phyloP scores from a whole-genome alignment of 2,329 filamentous ascomycete species.

The Aspergillus latus region DNA sequence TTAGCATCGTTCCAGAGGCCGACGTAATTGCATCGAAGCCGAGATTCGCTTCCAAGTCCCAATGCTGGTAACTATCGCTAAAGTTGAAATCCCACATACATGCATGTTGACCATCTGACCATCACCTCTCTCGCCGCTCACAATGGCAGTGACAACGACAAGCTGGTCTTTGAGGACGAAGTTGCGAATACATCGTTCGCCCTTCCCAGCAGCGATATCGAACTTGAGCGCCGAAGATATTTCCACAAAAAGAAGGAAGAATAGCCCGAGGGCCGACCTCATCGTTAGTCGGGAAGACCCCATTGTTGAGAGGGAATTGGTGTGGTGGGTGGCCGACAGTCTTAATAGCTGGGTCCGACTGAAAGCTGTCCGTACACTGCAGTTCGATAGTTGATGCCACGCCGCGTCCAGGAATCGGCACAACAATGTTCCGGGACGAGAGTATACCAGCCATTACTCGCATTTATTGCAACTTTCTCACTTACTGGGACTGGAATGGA shows the following conservation, averaged over 20 bases:
- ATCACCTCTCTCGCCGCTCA: slow-evolving; percentile 83
- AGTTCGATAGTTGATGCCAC: slow-evolving; percentile 35
- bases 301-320: slow-evolving; percentile 29
- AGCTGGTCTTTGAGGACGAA: slow-evolving; percentile 90
- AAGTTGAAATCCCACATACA: slow-evolving; percentile 51
- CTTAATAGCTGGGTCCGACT: slow-evolving; percentile 23
- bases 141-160: slow-evolving; percentile 89
- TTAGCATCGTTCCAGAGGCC: slow-evolving; percentile 15
- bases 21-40: background rate
- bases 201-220: slow-evolving; percentile 74
- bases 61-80: background rate
- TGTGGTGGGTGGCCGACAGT: slow-evolving; percentile 17
- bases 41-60: background rate
- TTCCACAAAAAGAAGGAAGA: slow-evolving; percentile 37
- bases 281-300: slow-evolving; percentile 30
- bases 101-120: slow-evolving; percentile 93
- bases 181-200: slow-evolving; percentile 92
- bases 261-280: slow-evolving; percentile 33
- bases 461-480: too few species aligned
- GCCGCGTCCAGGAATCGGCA: slow-evolving; percentile 32
- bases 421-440: slow-evolving; percentile 31
- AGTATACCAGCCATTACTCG: background rate
- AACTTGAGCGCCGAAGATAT: slow-evolving; percentile 76
- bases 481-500: too few species aligned
- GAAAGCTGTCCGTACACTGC: slow-evolving; percentile 27